Conservation (phyloP, 73 alveolate species). For the Paraurostyla sp. region DNA sequence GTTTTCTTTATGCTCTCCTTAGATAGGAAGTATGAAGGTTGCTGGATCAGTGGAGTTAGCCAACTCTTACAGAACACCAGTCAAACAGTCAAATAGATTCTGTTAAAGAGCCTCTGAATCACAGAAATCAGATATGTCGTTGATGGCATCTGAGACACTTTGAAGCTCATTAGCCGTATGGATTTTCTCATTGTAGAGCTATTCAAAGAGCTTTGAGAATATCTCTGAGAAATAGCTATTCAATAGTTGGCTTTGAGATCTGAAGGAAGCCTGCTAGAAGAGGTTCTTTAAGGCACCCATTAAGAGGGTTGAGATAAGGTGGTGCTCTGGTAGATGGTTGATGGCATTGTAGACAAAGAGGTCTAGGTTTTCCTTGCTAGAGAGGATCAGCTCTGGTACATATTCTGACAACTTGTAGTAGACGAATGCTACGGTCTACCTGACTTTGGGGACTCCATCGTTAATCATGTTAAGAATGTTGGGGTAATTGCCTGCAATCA, state of each 20-base stretch:
- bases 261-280: neutral
- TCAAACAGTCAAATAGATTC: neutral
- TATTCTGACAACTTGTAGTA: neutral
- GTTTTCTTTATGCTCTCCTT: constrained; percentile 1
- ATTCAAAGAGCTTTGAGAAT: neutral
- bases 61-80: neutral
- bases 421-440: neutral
- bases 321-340: neutral
- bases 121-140: neutral
- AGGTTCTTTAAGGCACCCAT: neutral
- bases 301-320: neutral
- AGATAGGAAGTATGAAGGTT: neutral
- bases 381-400: constrained; percentile 18
- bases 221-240: neutral
- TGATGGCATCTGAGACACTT: neutral
- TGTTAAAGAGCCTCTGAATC: neutral
- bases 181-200: neutral
- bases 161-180: neutral
- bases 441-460: constrained; percentile 1
- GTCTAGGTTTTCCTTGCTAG: neutral
- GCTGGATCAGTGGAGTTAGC: neutral
- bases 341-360: neutral
- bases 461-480: neutral
- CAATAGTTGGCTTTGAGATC: neutral
- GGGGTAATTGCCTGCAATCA: neutral